phyloP scores from a whole-genome alignment of 306 rosid genomes.

The Echinosophora koreensis region DNA sequence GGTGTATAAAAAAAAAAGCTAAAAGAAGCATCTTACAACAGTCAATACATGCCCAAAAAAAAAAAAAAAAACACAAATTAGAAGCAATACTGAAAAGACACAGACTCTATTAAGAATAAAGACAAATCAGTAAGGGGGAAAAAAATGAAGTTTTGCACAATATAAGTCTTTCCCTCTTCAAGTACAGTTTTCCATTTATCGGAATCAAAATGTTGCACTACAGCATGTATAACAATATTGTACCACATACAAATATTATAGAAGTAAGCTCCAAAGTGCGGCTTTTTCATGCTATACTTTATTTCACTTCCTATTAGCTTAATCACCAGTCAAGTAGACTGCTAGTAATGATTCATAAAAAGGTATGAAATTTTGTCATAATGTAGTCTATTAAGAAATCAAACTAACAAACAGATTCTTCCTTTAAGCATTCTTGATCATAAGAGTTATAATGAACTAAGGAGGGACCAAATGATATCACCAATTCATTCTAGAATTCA shows the following conservation, averaged over 20 bases:
- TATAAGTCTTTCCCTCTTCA: too few species aligned
- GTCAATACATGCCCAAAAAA: too few species aligned
- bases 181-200: too few species aligned
- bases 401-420: slow-evolving; percentile 15
- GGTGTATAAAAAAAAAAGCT: too few species aligned
- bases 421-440: slow-evolving; percentile 6
- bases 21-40: too few species aligned
- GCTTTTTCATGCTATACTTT: slow-evolving; percentile 10
- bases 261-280: slow-evolving; percentile 14
- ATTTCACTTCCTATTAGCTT: background rate
- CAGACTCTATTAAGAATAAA: too few species aligned
- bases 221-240: too few species aligned
- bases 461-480: slow-evolving; percentile 23
- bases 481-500: slow-evolving; percentile 37
- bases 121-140: too few species aligned
- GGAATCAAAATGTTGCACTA: too few species aligned
- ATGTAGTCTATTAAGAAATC: slow-evolving; percentile 3
- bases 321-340: background rate
- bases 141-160: too few species aligned
- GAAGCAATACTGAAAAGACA: too few species aligned
- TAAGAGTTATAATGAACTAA: slow-evolving; percentile 16
- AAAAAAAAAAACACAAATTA: too few species aligned
- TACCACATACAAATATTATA: background rate
- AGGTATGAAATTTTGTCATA: slow-evolving; percentile 13
- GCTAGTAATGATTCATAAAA: background rate